Base-by-base conservation (phyloP, 2,329 filamentous ascomycete species). In the Monosporascus sp. region DNA sequence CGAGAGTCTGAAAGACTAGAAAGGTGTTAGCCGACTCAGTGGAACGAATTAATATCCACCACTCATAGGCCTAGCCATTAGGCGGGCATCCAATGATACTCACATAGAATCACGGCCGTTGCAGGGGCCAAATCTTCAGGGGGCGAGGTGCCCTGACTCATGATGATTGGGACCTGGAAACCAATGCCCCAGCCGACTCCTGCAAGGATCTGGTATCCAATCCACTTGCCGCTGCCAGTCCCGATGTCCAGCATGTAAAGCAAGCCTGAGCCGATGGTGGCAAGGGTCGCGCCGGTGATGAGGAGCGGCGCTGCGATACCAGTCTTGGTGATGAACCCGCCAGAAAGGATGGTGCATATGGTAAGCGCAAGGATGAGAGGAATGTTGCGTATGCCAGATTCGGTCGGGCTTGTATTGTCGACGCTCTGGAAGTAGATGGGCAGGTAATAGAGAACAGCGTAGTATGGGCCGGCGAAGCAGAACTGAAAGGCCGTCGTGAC, bases 351-450 rank as follows among this genome's bases (percentile, higher is more conserved):
- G 3, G 62, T 62, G 14, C 60, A 59, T n/a, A 72, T 31, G 20
- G 67, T 64, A n/a, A 72, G n/a, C 27, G 8, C 27, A 11, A 31
- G 8, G 27, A 31, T 31, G 3, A 68, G 54, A 6, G 73, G 68
- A 1, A 75, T 57, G 51, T 69, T 72, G 31, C 63, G 56, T 20
- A 72, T 64, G 2, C 70, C 70, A 7, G 60, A 63, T 14, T 64
- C 57, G 38, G 67, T 63, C 1, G 70, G 62, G 3, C 58, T 61
- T 9, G 62, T 66, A 14, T 63, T 64, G 47, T 64, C 62, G 48
- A 75, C 60, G 49, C 68, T 63, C 58, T 75, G 69, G 62, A 75
- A 72, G 64, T 71, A 74, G 49, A 73, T 65, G 0, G 72, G 71
- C 0, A 74, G 61, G 55, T 71, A 70, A 58, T 71, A 72, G 9